A percentile compares a stretch with the other conserved stretches of the same genome.
Conservation (phyloP, 2,329 filamentous ascomycete species). For the Fusarium sp. region DNA sequence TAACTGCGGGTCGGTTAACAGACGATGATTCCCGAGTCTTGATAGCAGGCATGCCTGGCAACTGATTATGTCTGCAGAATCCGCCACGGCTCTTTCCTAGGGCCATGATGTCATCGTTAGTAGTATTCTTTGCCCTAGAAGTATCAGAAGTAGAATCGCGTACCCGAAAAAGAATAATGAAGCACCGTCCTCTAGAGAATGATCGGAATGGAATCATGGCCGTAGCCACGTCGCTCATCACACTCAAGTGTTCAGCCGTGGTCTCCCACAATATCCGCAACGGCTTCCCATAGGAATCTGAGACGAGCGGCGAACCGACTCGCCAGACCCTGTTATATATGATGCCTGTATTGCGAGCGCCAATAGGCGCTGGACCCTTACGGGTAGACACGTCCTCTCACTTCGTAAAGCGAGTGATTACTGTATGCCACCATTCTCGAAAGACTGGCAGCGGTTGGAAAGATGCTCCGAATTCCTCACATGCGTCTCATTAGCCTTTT, state of each 20-base stretch:
- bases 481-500: not conserved
- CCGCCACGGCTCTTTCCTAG: conserved; percentile 10
- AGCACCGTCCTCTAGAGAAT: conserved; percentile 78
- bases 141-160: not conserved
- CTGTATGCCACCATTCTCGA: conserved; percentile 41
- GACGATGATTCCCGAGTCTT: conserved; percentile 6
- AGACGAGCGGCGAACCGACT: conserved; percentile 14
- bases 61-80: not conserved
- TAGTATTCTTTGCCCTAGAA: conserved; percentile 13
- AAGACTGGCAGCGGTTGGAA: conserved; percentile 12
- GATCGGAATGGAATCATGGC: conserved; percentile 82
- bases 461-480: conserved; percentile 23
- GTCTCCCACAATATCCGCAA: conserved; percentile 95
- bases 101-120: not conserved
- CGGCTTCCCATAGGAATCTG: conserved; percentile 81
- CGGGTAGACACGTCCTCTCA: conserved; percentile 72
- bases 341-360: conserved; percentile 83
- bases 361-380: conserved; percentile 81
- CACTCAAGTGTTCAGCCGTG: conserved; percentile 85
- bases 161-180: conserved; percentile 31
- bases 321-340: conserved; percentile 75
- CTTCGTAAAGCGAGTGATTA: conserved; percentile 57
- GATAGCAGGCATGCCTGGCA: not conserved
- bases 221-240: conserved; percentile 80
- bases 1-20: not conserved